Base-by-base conservation (phyloP, 2,329 filamentous ascomycete genomes). In the Xylariaceae sp. region DNA sequence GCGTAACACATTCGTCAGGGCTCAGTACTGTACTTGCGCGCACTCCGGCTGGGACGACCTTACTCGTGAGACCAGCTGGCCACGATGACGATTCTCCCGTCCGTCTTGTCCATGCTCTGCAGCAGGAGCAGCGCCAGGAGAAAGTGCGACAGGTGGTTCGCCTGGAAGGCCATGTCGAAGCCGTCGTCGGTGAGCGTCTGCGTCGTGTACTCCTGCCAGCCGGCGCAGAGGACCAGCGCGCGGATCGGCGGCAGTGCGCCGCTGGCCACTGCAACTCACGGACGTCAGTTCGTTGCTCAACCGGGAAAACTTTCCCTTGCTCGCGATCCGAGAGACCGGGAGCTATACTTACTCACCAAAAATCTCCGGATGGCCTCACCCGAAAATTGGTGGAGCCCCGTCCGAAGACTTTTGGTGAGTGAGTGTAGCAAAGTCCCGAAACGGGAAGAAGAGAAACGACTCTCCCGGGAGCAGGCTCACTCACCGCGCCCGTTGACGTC, bases 171-270 rank as follows among this genome's bases (percentile, higher is more conserved):
- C 12, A 29, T 46, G 24, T 53, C 50, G n/a, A 52, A 38, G 3
- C 45, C 43, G 12, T 45, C 39, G 1, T 41, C 31, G 1, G 39
- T 44, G 38, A 33, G 45, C 5, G 32, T 23, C 35, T 52, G 48
- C 14, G 32, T 29, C 12, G 24, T 31, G 16, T 44, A 43, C 2
- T 57, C 51, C 19, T 49, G 40, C 32, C 35, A 52, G 3, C 38
- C 55, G 2, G 53, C 53, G 26, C 52, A 55, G 4, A 67, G 53
- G 9, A 66, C 55, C 4, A 67, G 46, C 2, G 51, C 59, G 12
- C 52, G 52, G 33, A 67, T 61, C 0, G 52, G 60, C 5, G 62
- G 59, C 16, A 64, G 43, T 2, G 53, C 42, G n/a, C 32, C 39
- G 12, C 32, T 25, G 1, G 29, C 7, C 11, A 50, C 36, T 8